These are phyloP conservation scores for Salix viminalis DNA, from an alignment of 345 rosid genomes.

Conservation along the genomic window DNA sequence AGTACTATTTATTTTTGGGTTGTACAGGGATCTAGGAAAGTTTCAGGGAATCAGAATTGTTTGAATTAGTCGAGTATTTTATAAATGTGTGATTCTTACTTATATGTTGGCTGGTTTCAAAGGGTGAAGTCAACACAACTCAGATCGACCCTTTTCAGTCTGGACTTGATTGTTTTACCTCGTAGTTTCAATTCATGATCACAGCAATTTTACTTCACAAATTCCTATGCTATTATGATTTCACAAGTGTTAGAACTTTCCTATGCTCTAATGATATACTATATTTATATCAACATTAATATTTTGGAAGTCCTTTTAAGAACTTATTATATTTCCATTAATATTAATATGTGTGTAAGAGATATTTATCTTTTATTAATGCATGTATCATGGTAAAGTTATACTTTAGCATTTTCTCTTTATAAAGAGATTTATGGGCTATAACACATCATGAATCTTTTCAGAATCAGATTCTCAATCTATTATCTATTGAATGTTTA, in stretches of 20 bases:
- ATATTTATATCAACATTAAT: too few species aligned
- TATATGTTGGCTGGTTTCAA: not conserved
- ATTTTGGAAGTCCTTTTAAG: too few species aligned
- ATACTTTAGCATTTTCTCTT: too few species aligned
- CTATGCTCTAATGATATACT: too few species aligned
- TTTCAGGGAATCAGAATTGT: conserved; percentile 6
- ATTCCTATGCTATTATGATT: not conserved
- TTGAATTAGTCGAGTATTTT: conserved; percentile 22
- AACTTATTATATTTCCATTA: too few species aligned
- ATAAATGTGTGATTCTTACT: not conserved
- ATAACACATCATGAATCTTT: too few species aligned
- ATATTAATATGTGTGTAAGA: too few species aligned
- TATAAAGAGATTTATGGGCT: too few species aligned
- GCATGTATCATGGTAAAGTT: too few species aligned
- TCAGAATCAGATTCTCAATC: too few species aligned
- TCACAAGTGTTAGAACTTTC: not conserved
- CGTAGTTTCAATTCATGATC: not conserved
- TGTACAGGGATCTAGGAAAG: conserved; percentile 34
- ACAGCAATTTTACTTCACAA: not conserved
- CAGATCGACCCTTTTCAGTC: not conserved
- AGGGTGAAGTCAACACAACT: not conserved
- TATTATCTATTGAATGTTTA: too few species aligned
- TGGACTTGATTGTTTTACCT: not conserved
- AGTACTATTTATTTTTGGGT: conserved; percentile 8
- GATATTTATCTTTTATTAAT: too few species aligned